Base-by-base conservation (phyloP, 2,329 filamentous ascomycete species). In the Fusarium acutatum region DNA sequence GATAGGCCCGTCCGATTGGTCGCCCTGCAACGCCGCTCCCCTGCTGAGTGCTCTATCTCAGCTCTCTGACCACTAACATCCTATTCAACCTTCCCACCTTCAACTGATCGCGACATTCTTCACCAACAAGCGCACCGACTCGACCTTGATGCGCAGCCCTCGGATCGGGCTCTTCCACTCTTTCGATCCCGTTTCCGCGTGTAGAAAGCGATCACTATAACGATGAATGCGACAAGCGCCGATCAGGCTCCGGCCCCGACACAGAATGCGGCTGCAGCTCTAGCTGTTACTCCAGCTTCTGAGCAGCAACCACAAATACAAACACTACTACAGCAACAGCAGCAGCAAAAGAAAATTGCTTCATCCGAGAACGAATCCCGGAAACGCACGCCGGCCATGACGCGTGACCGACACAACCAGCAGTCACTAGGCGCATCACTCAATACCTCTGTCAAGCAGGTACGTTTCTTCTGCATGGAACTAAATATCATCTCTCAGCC, bases 381-480 rank as follows among this genome's bases (percentile, higher is more conserved):
- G 56, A 79, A 76, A 61, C 81, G 79, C 58, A 63, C 72, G 7
- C 71, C 77, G 59, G 63, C 75, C 41, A 72, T 78, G 58, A 80
- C 80, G 56, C 88, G 89, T 77, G 89, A 91, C 79, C 81, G 82
- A 57, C 89, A 83, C 78, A 90, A 90, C 78, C 80, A 87, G 72
- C 90, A 93, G 82, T 93, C 93, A 69, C 87, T 95, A 59, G 92
- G 92, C 70, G 82, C 83, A 52, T 85, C 86, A 40, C 86, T 93
- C 52, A 90, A 94, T 79, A 85, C 84, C 61, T 85, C 85, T 70
- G 88, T 95, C 71, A 94, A 94, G 81, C 86, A 93, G 88, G 92
- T 94, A 86, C 80, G 77, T 76, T 61, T 61, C 41, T 37, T 46
- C 44, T 56, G 40, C 37, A 40, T 52, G 57, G 28, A 53, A 50